Base-by-base conservation (phyloP, 805 yeast genomes). In the Candida tammaniensis region DNA sequence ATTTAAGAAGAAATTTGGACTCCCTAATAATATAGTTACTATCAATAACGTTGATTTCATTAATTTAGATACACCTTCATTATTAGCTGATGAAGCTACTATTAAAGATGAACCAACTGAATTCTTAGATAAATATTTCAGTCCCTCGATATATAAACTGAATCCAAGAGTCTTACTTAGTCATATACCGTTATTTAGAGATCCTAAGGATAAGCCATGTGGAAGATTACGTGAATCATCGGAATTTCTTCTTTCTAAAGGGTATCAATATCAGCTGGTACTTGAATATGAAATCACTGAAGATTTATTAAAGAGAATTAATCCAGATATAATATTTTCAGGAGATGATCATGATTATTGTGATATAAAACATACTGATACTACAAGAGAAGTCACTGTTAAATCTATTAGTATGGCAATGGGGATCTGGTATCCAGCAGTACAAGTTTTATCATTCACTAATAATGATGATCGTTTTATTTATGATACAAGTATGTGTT, bases 271-370 rank as follows among this genome's bases (percentile, higher is more conserved):
- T 57, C 94, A 89, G 58, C 89, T 96, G 0, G 91, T 86, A n/a
- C 68, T 93, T 7, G 83, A 80, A 32, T 63, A 73, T 19, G 73
- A 70, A 2, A 50, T 82, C 4, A 66, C 91, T 0, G 70, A 76
- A 25, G 70, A 75, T 14, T 68, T 93, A 4, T 58, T 93, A 28
- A 48, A 67, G 5, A 63, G 59, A 7, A 55, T 91, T 1, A 60
- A 72, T 29, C 99, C 99, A 0, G 67, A 67, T 11, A 57, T 80
- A 8, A 70, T 85, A 4, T 86, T 88, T 51, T 78, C 94, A 5
- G 99, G 98, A 1, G 99, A 93, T 56, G 98, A 93, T 55, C 99
- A 93, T 61, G 98, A 93, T 56, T 88, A 86, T 48, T 93, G 99
- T 56, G 86, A 84, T 44, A 72, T 82, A 19, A 60, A 62, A 14